phyloP scores from a whole-genome alignment of 208 protist genomes.

The Angomonas deanei region DNA sequence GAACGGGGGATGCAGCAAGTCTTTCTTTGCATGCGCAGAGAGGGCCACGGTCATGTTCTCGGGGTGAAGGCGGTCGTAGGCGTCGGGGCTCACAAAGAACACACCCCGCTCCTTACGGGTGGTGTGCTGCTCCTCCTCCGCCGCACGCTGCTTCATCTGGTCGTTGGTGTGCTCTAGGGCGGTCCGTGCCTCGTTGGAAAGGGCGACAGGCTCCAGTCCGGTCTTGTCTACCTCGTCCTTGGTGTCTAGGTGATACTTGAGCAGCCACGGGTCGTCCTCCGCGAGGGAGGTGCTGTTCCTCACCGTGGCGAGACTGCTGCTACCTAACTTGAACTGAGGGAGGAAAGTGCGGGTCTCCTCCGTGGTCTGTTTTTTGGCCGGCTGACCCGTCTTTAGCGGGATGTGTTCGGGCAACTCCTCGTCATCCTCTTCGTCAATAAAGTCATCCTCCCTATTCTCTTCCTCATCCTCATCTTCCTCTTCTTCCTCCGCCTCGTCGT shows the following conservation, averaged over 20 bases:
- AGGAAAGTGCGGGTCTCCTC: slow-evolving; percentile 11
- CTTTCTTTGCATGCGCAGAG: slow-evolving; percentile 29
- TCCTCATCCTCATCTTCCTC: slow-evolving; percentile 18
- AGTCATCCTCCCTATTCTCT: slow-evolving; percentile 16
- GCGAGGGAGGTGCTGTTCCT: slow-evolving; percentile 5
- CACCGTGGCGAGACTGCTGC: slow-evolving; percentile 30
- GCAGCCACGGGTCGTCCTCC: slow-evolving; percentile 13
- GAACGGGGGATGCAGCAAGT: slow-evolving; percentile 59
- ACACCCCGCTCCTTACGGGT: slow-evolving; percentile 10
- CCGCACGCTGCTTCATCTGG: slow-evolving; percentile 1
- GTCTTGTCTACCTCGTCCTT: slow-evolving; percentile 45
- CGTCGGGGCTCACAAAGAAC: slow-evolving; percentile 34
- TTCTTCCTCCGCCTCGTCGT: slow-evolving; percentile 17
- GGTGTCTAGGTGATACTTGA: slow-evolving; percentile 60
- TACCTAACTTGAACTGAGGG: slow-evolving; percentile 19
- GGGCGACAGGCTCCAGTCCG: slow-evolving; percentile 27
- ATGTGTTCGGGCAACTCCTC: no score
- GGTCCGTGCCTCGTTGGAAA: slow-evolving; percentile 19
- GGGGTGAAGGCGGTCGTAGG: slow-evolving; percentile 31
- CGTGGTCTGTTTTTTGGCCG: background rate
- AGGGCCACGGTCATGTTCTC: slow-evolving; percentile 53
- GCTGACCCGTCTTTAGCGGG: no score
- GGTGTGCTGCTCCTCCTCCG: slow-evolving; percentile 19
- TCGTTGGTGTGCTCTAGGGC: slow-evolving; percentile 29
- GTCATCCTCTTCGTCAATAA: slow-evolving; percentile 13